Conservation (phyloP, 2,329 filamentous ascomycete genomes). For the Amauroascus verrucosus region DNA sequence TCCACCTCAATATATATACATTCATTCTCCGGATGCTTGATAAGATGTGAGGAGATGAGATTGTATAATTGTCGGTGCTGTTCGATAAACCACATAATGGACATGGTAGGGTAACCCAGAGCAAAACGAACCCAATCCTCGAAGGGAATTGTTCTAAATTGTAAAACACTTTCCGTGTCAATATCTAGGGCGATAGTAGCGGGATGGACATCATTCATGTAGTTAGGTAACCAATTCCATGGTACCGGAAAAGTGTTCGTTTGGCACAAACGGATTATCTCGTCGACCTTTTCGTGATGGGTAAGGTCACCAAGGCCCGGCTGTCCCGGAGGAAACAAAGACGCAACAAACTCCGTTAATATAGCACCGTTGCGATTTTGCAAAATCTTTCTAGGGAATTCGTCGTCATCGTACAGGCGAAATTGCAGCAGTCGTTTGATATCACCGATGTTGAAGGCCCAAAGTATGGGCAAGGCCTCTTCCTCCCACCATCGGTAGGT, state of each 20-base stretch:
- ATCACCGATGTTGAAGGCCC: conserved; percentile 31
- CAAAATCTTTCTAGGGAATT: conserved; percentile 28
- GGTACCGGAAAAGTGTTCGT: conserved; percentile 19
- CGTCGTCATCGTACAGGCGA: conserved; percentile 28
- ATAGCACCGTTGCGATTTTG: conserved; percentile 26
- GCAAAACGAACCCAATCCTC: conserved; percentile 34
- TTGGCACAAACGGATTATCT: conserved; percentile 29
- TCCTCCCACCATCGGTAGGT: conserved; percentile 36
- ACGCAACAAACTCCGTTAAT: conserved; percentile 27
- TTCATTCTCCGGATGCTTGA: conserved; percentile 25
- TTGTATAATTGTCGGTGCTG: conserved; percentile 31
- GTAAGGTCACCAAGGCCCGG: conserved; percentile 23
- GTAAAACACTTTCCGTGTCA: conserved; percentile 32
- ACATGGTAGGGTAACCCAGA: conserved; percentile 26
- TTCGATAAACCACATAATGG: conserved; percentile 32
- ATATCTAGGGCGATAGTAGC: conserved; percentile 26
- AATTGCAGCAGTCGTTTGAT: conserved; percentile 32
- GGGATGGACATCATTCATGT: conserved; percentile 19
- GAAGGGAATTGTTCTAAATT: conserved; percentile 31
- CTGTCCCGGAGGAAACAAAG: conserved; percentile 24
- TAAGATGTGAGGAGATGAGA: conserved; percentile 26
- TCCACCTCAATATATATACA: conserved; percentile 29
- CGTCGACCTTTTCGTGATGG: conserved; percentile 32
- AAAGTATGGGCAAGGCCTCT: conserved; percentile 30
- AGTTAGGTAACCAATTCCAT: conserved; percentile 32